Evolutionary conservation across 148 eudicot genomes (phyloP).

Genomic region (Rhododendron ovatum): DNA sequence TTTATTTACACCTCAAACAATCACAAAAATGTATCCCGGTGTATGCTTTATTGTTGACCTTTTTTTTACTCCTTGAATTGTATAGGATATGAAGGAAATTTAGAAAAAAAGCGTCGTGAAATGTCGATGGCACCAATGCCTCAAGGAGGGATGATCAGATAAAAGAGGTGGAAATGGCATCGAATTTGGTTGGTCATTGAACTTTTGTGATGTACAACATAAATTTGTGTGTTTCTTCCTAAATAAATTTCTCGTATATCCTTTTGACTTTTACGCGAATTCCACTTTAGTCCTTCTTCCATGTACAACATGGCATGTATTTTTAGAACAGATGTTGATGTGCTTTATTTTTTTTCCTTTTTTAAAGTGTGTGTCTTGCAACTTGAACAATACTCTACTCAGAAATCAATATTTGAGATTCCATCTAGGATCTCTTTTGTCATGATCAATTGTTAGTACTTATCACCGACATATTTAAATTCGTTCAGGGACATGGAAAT

Average conservation of each 20-base stretch:
- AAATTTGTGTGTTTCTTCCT: not conserved
- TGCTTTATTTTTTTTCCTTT: not conserved
- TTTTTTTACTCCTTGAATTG: not conserved
- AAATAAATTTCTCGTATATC: not conserved
- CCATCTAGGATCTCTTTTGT: too few relatives aligned
- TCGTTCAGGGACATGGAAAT: too few relatives aligned
- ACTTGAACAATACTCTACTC: not conserved
- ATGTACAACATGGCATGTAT: not conserved
- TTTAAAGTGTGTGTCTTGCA: not conserved
- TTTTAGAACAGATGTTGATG: not conserved
- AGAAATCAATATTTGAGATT: not conserved
- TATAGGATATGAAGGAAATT: conserved; percentile 20
- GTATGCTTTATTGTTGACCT: not conserved
- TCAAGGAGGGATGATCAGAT: conserved; percentile 9
- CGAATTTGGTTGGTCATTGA: not conserved
- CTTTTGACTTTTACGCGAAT: not conserved
- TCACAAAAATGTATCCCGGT: not conserved
- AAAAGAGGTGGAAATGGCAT: not conserved
- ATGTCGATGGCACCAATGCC: conserved; percentile 6
- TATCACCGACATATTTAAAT: too few relatives aligned
- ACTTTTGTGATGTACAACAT: not conserved
- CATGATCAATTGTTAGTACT: too few relatives aligned
- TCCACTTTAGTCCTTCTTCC: too few relatives aligned
- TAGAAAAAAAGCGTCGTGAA: conserved; percentile 10
- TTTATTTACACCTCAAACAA: not conserved